A percentile compares a stretch with the other conserved stretches of the same genome.
Evolutionary conservation across 2,329 filamentous ascomycete species (phyloP).

Genomic region (Pseudopithomyces chartarum): DNA sequence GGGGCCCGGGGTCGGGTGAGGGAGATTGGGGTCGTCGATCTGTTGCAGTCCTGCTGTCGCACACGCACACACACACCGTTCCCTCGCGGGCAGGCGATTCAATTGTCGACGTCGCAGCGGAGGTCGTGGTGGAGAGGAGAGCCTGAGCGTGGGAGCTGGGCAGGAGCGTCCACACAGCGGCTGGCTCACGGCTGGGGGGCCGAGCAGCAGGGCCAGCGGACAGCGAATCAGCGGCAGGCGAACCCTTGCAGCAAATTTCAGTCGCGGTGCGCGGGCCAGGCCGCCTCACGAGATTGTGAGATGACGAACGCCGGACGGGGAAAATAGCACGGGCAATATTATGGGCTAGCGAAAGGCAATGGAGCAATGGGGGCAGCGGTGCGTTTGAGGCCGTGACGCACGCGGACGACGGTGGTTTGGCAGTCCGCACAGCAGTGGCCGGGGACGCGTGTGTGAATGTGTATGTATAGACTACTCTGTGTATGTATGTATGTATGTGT

Average conservation of each 20-base stretch:
- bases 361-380: not conserved
- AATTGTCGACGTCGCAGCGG: conserved; percentile 40
- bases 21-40: no score
- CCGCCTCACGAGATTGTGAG: conserved; percentile 8
- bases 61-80: conserved; percentile 7
- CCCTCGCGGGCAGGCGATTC: conserved; percentile 15
- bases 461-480: no score
- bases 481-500: no score
- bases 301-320: conserved; percentile 9
- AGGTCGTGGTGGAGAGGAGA: conserved; percentile 26
- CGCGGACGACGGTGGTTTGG: not conserved
- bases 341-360: not conserved
- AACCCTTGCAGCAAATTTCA: conserved; percentile 9
- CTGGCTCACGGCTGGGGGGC: not conserved
- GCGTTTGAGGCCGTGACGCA: not conserved
- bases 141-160: conserved; percentile 8
- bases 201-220: not conserved
- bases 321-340: not conserved
- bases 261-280: not conserved
- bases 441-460: no score
- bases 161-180: not conserved
- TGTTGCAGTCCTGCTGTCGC: conserved; percentile 11
- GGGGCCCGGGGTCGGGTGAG: conserved; percentile 1
- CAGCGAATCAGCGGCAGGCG: conserved; percentile 1
- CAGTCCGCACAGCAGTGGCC: not conserved